phyloP scores from a whole-genome alignment of 73 alveolate species.

The Paramecium pentaurelia region DNA sequence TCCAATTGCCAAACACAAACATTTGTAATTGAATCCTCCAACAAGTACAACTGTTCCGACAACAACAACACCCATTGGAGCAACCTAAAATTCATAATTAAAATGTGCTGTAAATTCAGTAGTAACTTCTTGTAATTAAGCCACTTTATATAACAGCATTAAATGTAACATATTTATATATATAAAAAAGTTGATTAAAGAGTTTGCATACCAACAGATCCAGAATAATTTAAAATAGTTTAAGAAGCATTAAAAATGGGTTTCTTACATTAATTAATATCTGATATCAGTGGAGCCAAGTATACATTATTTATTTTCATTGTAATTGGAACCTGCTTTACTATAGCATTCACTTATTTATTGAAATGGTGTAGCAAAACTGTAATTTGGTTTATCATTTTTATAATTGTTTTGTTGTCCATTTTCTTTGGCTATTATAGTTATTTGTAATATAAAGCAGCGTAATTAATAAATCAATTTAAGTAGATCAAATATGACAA shows the following conservation, averaged over 20 bases:
- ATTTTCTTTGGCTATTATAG: slow-evolving; percentile 15
- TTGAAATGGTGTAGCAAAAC: slow-evolving; percentile 11
- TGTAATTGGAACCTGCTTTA: not conserved
- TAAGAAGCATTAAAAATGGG: not conserved
- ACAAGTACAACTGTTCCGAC: not conserved
- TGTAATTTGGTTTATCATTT: slow-evolving; percentile 12
- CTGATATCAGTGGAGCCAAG: not conserved
- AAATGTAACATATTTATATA: not conserved
- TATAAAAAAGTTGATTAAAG: not conserved
- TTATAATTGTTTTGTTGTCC: not conserved
- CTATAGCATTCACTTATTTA: not conserved
- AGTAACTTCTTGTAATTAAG: not conserved
- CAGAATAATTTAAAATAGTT: not conserved
- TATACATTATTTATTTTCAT: not conserved
- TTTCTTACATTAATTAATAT: not conserved
- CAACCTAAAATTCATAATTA: not conserved
- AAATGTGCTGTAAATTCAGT: slow-evolving; percentile 28
- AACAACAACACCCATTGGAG: not conserved
- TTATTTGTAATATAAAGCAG: not conserved
- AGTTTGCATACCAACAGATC: slow-evolving; percentile 16
- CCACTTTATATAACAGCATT: not conserved
- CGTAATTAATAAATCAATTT: not conserved
- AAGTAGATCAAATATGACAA: not conserved
- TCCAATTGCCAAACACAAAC: not conserved
- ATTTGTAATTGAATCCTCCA: not conserved